Conservation (phyloP, 2,329 filamentous ascomycete genomes). For the Elsinoe necatrix region DNA sequence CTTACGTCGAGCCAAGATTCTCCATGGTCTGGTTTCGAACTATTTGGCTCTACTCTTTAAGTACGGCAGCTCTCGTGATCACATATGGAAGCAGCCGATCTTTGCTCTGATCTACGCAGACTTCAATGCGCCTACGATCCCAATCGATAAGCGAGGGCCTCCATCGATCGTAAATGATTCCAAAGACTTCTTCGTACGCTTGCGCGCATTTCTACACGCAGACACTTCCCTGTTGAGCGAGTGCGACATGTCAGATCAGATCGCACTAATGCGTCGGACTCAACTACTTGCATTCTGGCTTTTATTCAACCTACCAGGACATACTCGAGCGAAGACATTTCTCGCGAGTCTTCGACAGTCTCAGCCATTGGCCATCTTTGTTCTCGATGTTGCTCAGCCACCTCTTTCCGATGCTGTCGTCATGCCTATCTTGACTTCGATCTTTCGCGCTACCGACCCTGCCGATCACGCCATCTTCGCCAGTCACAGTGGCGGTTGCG, state of each 20-base stretch:
- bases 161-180: background rate
- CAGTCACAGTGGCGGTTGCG: background rate
- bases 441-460: background rate
- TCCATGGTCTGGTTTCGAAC: background rate
- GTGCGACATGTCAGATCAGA: background rate
- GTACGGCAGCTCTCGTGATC: background rate
- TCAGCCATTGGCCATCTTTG: background rate
- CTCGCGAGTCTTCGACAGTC: background rate
- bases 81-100: background rate
- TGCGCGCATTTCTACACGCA: background rate
- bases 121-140: background rate
- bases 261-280: background rate
- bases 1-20: background rate
- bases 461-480: background rate
- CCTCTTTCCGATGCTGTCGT: background rate
- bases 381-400: background rate
- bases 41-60: background rate
- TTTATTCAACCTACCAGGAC: background rate
- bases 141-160: background rate
- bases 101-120: background rate
- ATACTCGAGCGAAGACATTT: background rate
- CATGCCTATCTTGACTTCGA: background rate
- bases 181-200: background rate
- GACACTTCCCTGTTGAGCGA: background rate
- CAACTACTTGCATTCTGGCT: constrained; percentile 3